Evolutionary conservation across 192 early-diverging fungal species (phyloP), one percentile per base, ranked within the genome.

Genomic region (Backusella westeae): DNA sequence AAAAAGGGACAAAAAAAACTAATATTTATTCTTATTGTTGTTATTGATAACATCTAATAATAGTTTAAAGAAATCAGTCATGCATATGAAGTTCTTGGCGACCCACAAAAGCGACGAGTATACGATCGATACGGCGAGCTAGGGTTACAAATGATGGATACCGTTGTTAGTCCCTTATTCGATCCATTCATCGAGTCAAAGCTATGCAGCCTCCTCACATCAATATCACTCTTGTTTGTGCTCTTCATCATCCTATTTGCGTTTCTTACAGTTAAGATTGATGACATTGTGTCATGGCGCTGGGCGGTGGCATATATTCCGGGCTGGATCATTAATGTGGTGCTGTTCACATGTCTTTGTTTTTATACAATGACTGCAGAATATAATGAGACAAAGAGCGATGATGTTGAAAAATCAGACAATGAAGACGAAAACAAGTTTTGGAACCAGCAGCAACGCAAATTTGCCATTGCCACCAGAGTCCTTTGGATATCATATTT

Each of bases 91-190:
- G 77, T 90, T 9, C 85, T 91, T 38, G 81, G 87, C 19, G 93
- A 95, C 78, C 86, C 88, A 41, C 92, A 97, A 77, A 95, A 94
- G 76, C 90, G 96, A 15, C 77, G 90, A 34, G 90, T 99, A 21
- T 99, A 97, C 83, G 96, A 98, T 85, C 90, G 91, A 76, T 96
- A 97, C 81, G 93, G 93, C 65, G 90, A 91, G 73, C 86, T 91
- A 73, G 93, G 93, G 35, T 80, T 95, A 2, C 83, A 90, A 49
- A 95, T 95, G 93, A 86, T 92, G 67, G 90, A 88, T 71, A 87
- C 90, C 0, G 79, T 93, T 65, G 91, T 87, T 59, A 89, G 91
- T 70, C 85, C 89, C 53, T 76, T 92, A 44, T 82, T 94, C 34
- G 88, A 91, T 77, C 89, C 92, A 0, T 84, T 89, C 41, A 87